Percentiles rank a stretch among this genome's conserved stretches.
Evolutionary conservation across 169 alveolate genomes (phyloP).

Genomic region (Cytauxzoon felis): DNA sequence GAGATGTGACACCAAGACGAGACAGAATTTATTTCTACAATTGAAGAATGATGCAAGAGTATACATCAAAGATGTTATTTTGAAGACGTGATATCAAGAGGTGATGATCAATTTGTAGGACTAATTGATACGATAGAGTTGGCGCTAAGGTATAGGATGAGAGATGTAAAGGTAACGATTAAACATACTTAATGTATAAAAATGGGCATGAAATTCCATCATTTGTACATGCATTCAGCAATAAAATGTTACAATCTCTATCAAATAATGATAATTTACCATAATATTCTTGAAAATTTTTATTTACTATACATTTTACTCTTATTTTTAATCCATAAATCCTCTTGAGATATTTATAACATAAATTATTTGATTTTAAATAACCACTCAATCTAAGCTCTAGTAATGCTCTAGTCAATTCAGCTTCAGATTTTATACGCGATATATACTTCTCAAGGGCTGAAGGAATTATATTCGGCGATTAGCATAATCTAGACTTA

Average conservation of each 20-base stretch:
- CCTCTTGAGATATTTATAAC: constrained; percentile 14
- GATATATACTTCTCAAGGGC: constrained; percentile 11
- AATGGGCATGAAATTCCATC: not conserved
- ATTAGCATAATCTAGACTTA: not conserved
- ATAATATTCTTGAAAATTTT: not conserved
- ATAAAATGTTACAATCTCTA: constrained; percentile 24
- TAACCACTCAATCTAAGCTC: constrained; percentile 45
- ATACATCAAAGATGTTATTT: constrained; percentile 23
- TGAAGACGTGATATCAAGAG: no score
- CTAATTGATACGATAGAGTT: constrained; percentile 14
- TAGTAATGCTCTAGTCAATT: constrained; percentile 2
- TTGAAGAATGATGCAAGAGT: constrained; percentile 9
- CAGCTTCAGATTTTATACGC: constrained; percentile 28
- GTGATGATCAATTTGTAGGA: no score
- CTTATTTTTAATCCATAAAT: not conserved
- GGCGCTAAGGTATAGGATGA: constrained; percentile 17
- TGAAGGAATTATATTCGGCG: not conserved
- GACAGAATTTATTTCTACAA: constrained; percentile 15
- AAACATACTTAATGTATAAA: constrained; percentile 37
- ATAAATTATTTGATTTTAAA: not conserved
- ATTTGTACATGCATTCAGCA: constrained; percentile 1
- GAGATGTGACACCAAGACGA: constrained; percentile 9
- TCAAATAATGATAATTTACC: constrained; percentile 42
- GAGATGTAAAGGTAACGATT: not conserved
- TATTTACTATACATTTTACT: not conserved